Evolutionary conservation across 306 rosid genomes (phyloP).

Genomic region (Ammopiptanthus mongolicus): DNA sequence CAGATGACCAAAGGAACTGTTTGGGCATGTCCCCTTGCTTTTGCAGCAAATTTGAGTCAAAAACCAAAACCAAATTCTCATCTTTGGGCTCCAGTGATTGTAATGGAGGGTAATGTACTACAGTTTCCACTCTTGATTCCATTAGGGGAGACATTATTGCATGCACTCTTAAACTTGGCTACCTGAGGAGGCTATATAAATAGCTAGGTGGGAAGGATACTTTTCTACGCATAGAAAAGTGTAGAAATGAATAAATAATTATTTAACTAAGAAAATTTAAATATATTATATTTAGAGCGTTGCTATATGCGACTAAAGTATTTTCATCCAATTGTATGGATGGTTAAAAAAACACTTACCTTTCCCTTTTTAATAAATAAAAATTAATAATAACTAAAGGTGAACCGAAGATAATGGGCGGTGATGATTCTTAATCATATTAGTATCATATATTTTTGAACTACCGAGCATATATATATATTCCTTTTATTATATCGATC

Average conservation of each 20-base stretch:
- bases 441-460: no score
- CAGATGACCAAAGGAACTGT: constrained; percentile 52
- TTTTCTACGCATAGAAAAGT: no score
- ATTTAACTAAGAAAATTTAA: not conserved
- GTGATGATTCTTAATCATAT: no score
- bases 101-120: constrained; percentile 17
- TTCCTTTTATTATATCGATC: no score
- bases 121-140: constrained; percentile 25
- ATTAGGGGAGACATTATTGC: not conserved
- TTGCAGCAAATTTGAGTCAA: constrained; percentile 30
- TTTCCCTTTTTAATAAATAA: no score
- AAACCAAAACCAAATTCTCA: constrained; percentile 19
- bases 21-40: constrained; percentile 39
- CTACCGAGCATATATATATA: no score
- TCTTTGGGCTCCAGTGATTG: not conserved
- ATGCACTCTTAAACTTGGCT: not conserved
- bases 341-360: no score
- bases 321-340: no score
- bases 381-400: no score
- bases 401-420: no score
- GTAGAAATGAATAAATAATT: not conserved
- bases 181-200: not conserved
- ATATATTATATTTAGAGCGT: not conserved
- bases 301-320: no score
- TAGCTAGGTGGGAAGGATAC: not conserved